Base-by-base conservation (phyloP, 2,329 filamentous ascomycete genomes). In the Coleophoma crateriformis region DNA sequence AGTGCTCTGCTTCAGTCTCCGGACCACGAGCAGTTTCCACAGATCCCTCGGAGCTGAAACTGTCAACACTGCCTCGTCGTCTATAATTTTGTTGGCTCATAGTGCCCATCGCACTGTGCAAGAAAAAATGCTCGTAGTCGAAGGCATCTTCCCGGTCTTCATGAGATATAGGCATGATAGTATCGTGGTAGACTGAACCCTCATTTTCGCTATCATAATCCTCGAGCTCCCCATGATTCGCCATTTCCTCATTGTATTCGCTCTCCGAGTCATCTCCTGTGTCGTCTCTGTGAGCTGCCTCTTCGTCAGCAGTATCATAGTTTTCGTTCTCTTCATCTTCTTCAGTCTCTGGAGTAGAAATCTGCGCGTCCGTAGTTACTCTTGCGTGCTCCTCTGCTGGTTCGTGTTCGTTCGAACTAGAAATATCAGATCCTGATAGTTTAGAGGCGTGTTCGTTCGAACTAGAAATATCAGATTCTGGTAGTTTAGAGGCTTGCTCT, bases 111-210 rank as follows among this genome's bases (percentile, higher is more conserved):
- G 90, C 90, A 58, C 89, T 95, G 66, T 96, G 90, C 13, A 96
- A 76, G 67, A 96, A 96, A 70, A 96, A 96, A 64, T 95, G 85
- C 66, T 96, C 88, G 55, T 97, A 97, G 66, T 97, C 92, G 62
- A 97, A 97, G 1, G 91, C 91, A 67, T 97, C 92, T 57, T 91
- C 85, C 17, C 92, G 87, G 66, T 96, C 90, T 69, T 97, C 92
- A 61, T 97, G 92, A 0, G 90, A 89, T 6, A 87, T 70, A 8
- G 78, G 77, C 46, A 80, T 76, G 44, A 76, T 65, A 0, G 77
- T 72, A 58, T 84, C 82, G 58, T 85, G 80, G 59, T 87, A 84
- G 7, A 84, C 71, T 12, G 79, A 79, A 47, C 82, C 76, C 59
- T 80, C 74, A 55, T 83, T 82, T 58, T 88, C 84, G 59, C 84